Base-by-base conservation (phyloP, 2,329 filamentous ascomycete genomes). In the Plenodomus lindquistii region DNA sequence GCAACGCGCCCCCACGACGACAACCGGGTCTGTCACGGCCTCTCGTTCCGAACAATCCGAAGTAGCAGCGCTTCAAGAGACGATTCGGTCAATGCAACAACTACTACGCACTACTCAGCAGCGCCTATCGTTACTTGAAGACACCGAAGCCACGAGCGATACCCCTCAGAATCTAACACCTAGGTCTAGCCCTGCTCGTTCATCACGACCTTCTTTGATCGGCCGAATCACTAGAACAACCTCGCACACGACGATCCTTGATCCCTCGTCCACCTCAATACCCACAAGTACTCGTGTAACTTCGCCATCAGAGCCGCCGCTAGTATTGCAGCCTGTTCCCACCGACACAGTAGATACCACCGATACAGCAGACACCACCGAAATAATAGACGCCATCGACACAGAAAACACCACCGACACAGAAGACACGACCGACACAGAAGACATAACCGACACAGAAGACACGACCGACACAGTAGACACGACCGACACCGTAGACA, bases 41-140 rank as follows among this genome's bases (percentile, higher is more conserved):
- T 29, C 40, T 27, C 37, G 37, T 4, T 37, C 40, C 3, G 27
- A 15, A 10, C 34, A 34, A 4, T 40, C 38, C 6, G 44, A 48
- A 20, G 22, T 42, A 13, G 44, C 42, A 18, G 40, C 31, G 11
- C 37, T 50, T 3, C 44, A 47, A 37, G 42, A 49, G 15, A 49
- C 42, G n/a, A 52, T 48, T 18, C 34, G 42, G 13, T 20, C 45
- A 7, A 52, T 43, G 50, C 49, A 42, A 34, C 40, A 53, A 46
- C 10, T 20, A 6, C 38, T 50, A 11, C 27, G 24, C 2, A 36
- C n/a, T 11, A 39, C 42, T 8, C 39, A 47, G 24, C 43, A 35
- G 10, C 43, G 36, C 9, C 35, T 54, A 2, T 31, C 42, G 13
- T 16, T 24, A 20, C 31, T 48, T 29, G 27, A 37, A 24, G 35